These are phyloP conservation scores for Spizellomyces punctatus DNA, from an alignment of 192 early-diverging fungal genomes.

Conservation along the genomic window DNA sequence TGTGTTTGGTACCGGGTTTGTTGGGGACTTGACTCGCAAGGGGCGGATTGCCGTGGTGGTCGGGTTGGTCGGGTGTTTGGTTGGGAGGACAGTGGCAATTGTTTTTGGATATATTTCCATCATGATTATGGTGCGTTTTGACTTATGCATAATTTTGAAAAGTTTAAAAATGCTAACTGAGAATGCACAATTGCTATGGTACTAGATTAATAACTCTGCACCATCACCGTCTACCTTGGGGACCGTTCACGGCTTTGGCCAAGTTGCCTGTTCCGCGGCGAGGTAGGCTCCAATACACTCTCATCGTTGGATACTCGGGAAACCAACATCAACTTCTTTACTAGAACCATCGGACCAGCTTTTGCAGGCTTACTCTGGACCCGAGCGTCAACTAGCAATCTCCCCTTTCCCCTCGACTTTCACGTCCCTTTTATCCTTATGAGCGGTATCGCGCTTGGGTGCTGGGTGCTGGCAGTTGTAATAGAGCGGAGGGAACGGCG, in stretches of 20 bases:
- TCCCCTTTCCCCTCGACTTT: constrained; percentile 35
- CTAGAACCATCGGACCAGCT: constrained; percentile 32
- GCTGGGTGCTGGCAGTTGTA: background rate
- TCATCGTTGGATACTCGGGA: no score
- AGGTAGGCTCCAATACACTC: background rate
- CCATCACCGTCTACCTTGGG: constrained; percentile 25
- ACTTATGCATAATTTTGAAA: background rate
- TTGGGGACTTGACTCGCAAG: constrained; percentile 15
- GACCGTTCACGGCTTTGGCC: constrained; percentile 40
- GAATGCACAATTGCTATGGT: background rate
- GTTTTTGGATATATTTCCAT: constrained; percentile 39
- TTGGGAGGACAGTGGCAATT: constrained; percentile 19
- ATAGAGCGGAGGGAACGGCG: background rate
- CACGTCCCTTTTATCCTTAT: constrained; percentile 34
- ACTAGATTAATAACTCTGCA: constrained; percentile 37
- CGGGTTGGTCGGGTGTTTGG: constrained; percentile 13
- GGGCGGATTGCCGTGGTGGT: background rate
- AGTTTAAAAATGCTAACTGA: background rate
- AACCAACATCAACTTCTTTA: no score
- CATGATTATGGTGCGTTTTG: constrained; percentile 27
- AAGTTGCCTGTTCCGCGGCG: constrained; percentile 22
- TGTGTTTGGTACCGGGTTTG: constrained; percentile 22
- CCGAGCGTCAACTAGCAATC: constrained; percentile 11
- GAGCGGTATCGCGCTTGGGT: constrained; percentile 7
- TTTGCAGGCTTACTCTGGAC: constrained; percentile 36